A percentile compares a stretch with the other conserved stretches of the same genome.
Conservation (phyloP, 2,329 filamentous ascomycete genomes). For the Parastagonospora nodorum region DNA sequence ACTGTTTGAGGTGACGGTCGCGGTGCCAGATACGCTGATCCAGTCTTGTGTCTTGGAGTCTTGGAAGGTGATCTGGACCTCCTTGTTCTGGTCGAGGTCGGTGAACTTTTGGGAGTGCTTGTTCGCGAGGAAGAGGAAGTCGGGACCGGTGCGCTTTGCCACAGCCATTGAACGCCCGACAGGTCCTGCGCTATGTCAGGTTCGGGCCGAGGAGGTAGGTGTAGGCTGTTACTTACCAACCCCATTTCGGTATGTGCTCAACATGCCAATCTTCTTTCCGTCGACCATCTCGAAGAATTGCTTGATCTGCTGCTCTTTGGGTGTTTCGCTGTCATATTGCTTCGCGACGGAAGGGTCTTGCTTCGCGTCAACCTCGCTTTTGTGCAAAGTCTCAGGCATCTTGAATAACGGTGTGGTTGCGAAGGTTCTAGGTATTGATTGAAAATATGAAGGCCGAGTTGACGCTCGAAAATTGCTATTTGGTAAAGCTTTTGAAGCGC, state of each 20-base stretch:
- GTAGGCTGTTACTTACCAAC: slow-evolving; percentile 37
- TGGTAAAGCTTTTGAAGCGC: slow-evolving; percentile 1
- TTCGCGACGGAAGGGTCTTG: slow-evolving; percentile 56
- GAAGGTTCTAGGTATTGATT: slow-evolving; percentile 16
- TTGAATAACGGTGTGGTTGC: slow-evolving; percentile 32
- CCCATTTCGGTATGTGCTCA: slow-evolving; percentile 50
- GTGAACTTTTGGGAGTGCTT: slow-evolving; percentile 53
- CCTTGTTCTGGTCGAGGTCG: slow-evolving; percentile 51
- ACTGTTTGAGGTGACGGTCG: slow-evolving; percentile 47
- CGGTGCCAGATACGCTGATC: slow-evolving; percentile 53
- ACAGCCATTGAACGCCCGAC: slow-evolving; percentile 56
- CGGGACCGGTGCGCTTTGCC: slow-evolving; percentile 61
- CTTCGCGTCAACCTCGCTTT: slow-evolving; percentile 48
- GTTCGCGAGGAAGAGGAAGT: slow-evolving; percentile 59
- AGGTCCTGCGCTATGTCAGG: slow-evolving; percentile 33
- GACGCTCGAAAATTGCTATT: slow-evolving; percentile 7
- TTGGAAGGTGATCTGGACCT: slow-evolving; percentile 54
- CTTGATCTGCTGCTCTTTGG: slow-evolving; percentile 52
- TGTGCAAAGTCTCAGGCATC: slow-evolving; percentile 53
- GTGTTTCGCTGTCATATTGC: slow-evolving; percentile 53
- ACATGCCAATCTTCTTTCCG: slow-evolving; percentile 51
- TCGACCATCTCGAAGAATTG: slow-evolving; percentile 56
- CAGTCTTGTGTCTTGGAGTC: slow-evolving; percentile 54
- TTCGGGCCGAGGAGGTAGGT: neutral
- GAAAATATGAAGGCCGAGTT: neutral